Conservation (phyloP, 768 basidiomycete genomes). For the Trametopsis cervina region DNA sequence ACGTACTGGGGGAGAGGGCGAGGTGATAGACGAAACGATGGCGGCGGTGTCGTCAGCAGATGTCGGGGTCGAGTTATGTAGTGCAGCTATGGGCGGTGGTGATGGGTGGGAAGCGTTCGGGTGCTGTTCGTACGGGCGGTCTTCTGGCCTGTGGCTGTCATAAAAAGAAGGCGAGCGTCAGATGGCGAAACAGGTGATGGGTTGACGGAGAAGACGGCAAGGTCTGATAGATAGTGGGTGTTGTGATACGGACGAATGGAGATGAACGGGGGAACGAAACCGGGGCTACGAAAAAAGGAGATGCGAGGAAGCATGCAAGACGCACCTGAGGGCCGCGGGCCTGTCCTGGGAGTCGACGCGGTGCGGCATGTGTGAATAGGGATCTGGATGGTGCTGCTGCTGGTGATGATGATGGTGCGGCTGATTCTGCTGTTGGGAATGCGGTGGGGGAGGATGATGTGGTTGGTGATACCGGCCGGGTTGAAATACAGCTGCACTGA, state of each 20-base stretch:
- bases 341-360: conserved; percentile 34
- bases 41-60: conserved; percentile 36
- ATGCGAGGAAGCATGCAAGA: conserved; percentile 26
- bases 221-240: conserved; percentile 4
- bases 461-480: conserved; percentile 12
- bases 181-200: conserved; percentile 7
- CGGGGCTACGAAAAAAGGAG: conserved; percentile 12
- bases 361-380: conserved; percentile 37
- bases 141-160: conserved; percentile 29
- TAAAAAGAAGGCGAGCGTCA: conserved; percentile 12
- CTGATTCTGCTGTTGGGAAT: conserved; percentile 15
- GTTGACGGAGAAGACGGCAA: neutral
- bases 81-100: conserved; percentile 43
- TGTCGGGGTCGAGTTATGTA: conserved; percentile 53
- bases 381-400: conserved; percentile 15
- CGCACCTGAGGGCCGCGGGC: conserved; percentile 26
- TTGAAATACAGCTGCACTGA: conserved; percentile 6
- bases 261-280: conserved; percentile 25
- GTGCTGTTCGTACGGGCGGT: conserved; percentile 34
- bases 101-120: conserved; percentile 28
- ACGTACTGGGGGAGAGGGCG: conserved; percentile 42
- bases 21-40: conserved; percentile 41
- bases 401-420: conserved; percentile 15
- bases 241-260: conserved; percentile 1
- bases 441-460: conserved; percentile 11